These are phyloP conservation scores for Aureobasidium lini DNA, from an alignment of 2,329 filamentous ascomycete genomes.

Conservation along the genomic window DNA sequence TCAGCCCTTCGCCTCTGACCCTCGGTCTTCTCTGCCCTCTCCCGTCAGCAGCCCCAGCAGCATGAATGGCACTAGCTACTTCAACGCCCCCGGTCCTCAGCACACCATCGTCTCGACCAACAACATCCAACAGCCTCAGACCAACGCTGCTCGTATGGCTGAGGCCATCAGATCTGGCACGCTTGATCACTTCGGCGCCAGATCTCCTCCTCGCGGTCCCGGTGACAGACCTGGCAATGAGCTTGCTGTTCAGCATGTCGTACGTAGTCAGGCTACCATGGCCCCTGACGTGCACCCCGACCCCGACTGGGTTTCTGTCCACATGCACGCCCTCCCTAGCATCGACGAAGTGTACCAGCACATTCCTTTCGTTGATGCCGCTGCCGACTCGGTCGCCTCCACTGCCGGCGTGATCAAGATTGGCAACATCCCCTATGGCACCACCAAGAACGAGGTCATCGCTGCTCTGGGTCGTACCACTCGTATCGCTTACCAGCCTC, in stretches of 20 bases:
- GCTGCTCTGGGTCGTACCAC: slow-evolving; percentile 40
- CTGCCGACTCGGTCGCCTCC: background rate
- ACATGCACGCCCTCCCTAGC: slow-evolving; percentile 15
- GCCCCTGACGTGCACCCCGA: slow-evolving; percentile 7
- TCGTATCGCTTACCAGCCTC: slow-evolving; percentile 28
- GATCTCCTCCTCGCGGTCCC: background rate
- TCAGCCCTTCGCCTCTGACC: background rate
- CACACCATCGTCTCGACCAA: background rate
- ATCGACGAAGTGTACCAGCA: slow-evolving; percentile 22
- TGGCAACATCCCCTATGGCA: slow-evolving; percentile 40
- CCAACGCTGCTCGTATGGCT: slow-evolving; percentile 2
- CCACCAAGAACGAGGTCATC: slow-evolving; percentile 42
- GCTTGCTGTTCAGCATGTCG: background rate
- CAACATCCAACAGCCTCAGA: background rate
- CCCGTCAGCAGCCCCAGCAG: background rate
- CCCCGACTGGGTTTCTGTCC: slow-evolving; percentile 9
- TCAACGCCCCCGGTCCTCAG: background rate
- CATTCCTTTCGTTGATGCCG: slow-evolving; percentile 24
- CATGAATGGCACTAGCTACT: background rate
- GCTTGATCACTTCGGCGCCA: background rate
- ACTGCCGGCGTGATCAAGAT: slow-evolving; percentile 28
- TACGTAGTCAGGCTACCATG: background rate
- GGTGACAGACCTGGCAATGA: background rate
- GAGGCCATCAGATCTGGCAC: background rate
- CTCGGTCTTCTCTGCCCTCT: background rate